phyloP scores from a whole-genome alignment of 345 rosid species.

The Rubroshorea leprosula region DNA sequence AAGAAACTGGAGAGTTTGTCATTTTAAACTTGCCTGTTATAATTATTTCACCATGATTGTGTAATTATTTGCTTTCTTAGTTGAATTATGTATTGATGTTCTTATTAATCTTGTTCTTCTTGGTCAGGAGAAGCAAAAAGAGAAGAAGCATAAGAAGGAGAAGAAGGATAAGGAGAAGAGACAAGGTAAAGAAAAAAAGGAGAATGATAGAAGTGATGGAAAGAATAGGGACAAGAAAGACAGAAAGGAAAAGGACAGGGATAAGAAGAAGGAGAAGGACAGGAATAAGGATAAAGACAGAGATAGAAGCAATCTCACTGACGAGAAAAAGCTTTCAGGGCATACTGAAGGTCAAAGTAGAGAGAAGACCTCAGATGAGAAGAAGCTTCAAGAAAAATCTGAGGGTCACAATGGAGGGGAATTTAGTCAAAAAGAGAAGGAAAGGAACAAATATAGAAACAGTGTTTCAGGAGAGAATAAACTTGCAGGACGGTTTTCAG shows the following conservation, averaged over 20 bases:
- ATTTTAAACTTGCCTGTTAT: background rate
- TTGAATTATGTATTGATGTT: background rate
- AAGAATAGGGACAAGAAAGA: slow-evolving; percentile 48
- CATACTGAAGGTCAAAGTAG: slow-evolving; percentile 22
- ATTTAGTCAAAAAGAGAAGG: slow-evolving; percentile 21
- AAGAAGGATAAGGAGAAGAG: slow-evolving; percentile 43
- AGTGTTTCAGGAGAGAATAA: slow-evolving; percentile 28
- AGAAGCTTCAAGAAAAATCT: slow-evolving; percentile 24
- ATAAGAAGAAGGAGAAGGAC: slow-evolving; percentile 37
- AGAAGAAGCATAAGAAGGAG: slow-evolving; percentile 49
- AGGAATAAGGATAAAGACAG: slow-evolving; percentile 25
- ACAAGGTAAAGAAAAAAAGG: slow-evolving; percentile 45
- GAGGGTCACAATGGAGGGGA: slow-evolving; percentile 26
- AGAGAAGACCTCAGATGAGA: slow-evolving; percentile 28
- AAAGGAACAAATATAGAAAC: slow-evolving; percentile 25
- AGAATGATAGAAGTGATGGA: slow-evolving; percentile 42
- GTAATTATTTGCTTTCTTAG: background rate
- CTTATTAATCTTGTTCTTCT: slow-evolving; percentile 5
- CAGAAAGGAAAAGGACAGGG: slow-evolving; percentile 36
- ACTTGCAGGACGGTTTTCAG: slow-evolving; percentile 20
- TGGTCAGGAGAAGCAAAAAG: slow-evolving; percentile 47
- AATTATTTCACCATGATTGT: background rate
- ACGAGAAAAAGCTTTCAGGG: slow-evolving; percentile 27
- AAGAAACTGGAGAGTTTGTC: background rate
- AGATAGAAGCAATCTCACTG: slow-evolving; percentile 28